A percentile compares a stretch with the other conserved stretches of the same genome.
Evolutionary conservation across 2,329 filamentous ascomycete species (phyloP).

Genomic region (Sporothrix brasiliensis): DNA sequence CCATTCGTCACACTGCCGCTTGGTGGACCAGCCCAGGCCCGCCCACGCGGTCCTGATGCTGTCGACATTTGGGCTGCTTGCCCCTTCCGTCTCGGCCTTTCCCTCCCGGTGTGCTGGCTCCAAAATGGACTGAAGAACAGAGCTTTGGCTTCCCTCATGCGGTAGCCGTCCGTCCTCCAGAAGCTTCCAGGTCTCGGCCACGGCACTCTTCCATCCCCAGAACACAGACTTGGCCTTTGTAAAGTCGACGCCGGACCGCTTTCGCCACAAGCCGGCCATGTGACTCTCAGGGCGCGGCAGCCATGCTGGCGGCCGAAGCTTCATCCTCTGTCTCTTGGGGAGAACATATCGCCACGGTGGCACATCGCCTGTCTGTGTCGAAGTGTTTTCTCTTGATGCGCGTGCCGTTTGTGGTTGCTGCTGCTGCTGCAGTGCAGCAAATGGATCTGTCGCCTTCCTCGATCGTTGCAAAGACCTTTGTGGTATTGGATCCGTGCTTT

Average conservation of each 20-base stretch:
- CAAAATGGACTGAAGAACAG: constrained; percentile 25
- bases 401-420: neutral
- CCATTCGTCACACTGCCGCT: constrained; percentile 42
- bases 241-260: neutral
- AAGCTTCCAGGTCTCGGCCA: constrained; percentile 33
- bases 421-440: neutral
- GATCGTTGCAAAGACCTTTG: neutral
- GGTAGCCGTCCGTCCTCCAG: constrained; percentile 29
- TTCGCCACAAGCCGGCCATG: neutral
- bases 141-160: neutral
- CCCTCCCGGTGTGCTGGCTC: neutral
- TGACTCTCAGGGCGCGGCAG: neutral
- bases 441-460: neutral
- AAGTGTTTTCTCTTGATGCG: neutral
- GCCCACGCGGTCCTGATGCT: constrained; percentile 45
- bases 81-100: neutral
- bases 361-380: no score
- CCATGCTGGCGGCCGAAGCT: constrained; percentile 4
- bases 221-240: neutral
- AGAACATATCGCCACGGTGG: constrained; percentile 15
- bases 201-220: constrained; percentile 33
- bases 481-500: neutral
- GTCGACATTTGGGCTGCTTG: constrained; percentile 36
- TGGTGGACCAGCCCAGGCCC: constrained; percentile 36
- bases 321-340: neutral